phyloP scores from a whole-genome alignment of 2,329 filamentous ascomycete genomes.

The Ceratocystis eucalypticola region DNA sequence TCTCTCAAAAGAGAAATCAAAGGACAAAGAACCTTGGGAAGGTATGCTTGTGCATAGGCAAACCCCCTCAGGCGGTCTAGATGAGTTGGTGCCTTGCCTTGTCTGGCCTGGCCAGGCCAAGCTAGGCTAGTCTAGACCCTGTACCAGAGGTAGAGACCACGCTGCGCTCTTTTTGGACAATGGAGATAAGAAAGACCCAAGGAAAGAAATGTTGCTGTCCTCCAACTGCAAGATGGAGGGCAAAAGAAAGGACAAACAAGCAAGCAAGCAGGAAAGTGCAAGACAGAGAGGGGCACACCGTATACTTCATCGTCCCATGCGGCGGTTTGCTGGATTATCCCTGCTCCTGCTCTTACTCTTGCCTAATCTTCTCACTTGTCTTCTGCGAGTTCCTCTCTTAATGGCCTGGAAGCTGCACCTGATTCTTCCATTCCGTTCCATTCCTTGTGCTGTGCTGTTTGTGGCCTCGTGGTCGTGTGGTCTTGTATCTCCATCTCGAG shows the following conservation, averaged over 20 bases:
- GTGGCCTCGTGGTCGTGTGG: not conserved
- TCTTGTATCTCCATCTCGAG: not conserved
- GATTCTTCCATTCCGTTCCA: too few species aligned
- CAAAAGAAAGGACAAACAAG: not conserved
- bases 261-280: not conserved
- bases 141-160: not conserved
- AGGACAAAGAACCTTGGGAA: too few species aligned
- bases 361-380: not conserved
- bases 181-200: not conserved
- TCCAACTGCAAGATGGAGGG: not conserved
- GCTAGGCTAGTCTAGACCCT: not conserved
- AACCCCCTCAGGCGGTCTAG: too few species aligned
- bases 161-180: not conserved
- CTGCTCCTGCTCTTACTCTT: not conserved
- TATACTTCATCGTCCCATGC: not conserved
- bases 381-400: not conserved
- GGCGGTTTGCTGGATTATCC: not conserved
- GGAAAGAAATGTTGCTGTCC: not conserved
- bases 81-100: too few species aligned
- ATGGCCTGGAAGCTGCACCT: too few species aligned
- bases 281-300: not conserved
- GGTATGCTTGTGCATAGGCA: too few species aligned
- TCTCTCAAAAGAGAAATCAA: too few species aligned
- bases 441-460: not conserved
- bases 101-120: not conserved